A percentile compares a stretch with the other conserved stretches of the same genome.
These are phyloP conservation scores for Neurospora africana DNA, from an alignment of 495 filamentous ascomycete genomes.

Conservation along the genomic window DNA sequence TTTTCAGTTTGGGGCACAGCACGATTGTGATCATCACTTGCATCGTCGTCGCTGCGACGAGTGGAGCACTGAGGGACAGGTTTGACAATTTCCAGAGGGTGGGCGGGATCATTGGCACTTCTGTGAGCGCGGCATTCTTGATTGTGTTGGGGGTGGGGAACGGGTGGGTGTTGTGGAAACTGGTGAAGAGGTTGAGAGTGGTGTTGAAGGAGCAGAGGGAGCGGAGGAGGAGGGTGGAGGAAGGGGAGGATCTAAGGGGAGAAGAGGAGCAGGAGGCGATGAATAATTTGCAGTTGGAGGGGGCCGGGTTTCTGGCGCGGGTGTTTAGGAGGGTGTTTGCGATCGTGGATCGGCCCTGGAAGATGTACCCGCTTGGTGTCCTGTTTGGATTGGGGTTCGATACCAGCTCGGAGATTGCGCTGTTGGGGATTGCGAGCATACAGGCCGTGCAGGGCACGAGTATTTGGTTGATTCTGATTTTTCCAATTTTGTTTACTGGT, in stretches of 20 bases:
- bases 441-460: conserved; percentile 75
- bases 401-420: conserved; percentile 86
- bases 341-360: conserved; percentile 86
- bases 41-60: conserved; percentile 81
- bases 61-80: conserved; percentile 63
- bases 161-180: conserved; percentile 67
- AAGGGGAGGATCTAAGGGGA: conserved; percentile 8
- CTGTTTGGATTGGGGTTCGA: conserved; percentile 94
- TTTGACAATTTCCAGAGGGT: conserved; percentile 76
- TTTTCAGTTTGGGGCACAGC: conserved; percentile 87
- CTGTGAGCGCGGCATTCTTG: conserved; percentile 71
- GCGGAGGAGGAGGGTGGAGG: conserved; percentile 5
- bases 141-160: conserved; percentile 78
- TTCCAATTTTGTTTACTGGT: conserved; percentile 85
- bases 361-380: conserved; percentile 89
- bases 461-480: conserved; percentile 91
- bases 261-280: conserved; percentile 33
- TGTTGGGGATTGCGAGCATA: conserved; percentile 81
- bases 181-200: conserved; percentile 55
- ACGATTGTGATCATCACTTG: conserved; percentile 91
- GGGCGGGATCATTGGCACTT: conserved; percentile 77
- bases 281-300: conserved; percentile 59
- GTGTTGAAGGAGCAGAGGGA: conserved; percentile 37
- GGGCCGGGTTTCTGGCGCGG: conserved; percentile 60
- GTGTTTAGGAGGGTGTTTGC: conserved; percentile 70